phyloP scores from a whole-genome alignment of 257 asterid species.

The Salvia splendens region DNA sequence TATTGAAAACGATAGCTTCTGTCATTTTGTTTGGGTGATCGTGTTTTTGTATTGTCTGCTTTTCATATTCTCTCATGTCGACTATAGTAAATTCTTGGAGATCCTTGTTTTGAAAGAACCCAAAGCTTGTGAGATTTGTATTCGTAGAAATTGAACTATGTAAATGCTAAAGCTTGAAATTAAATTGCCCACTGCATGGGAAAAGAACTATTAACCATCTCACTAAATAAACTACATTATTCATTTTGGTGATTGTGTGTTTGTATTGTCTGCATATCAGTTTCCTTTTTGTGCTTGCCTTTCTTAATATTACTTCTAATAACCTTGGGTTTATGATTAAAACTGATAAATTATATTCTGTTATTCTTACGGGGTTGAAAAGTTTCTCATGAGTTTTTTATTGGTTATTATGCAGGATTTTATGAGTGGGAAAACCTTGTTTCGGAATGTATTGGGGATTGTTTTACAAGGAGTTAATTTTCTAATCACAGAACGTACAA shows the following conservation, averaged over 20 bases:
- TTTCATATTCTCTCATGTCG: not conserved
- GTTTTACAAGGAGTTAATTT: slow-evolving; percentile 78
- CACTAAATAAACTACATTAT: not conserved
- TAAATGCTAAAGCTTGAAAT: not conserved
- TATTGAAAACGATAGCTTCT: not conserved
- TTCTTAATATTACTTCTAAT: not conserved
- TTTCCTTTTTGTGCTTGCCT: not conserved
- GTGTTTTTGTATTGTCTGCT: not conserved
- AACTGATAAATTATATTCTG: not conserved
- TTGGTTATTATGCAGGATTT: slow-evolving; percentile 68
- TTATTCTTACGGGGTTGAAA: slow-evolving; percentile 1
- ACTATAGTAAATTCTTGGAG: not conserved
- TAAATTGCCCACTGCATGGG: not conserved
- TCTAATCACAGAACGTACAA: slow-evolving; percentile 62
- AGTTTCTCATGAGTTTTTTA: slow-evolving; percentile 19
- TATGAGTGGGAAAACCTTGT: slow-evolving; percentile 89
- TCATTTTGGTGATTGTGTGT: too few relatives aligned
- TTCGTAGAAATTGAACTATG: not conserved
- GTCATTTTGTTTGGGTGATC: not conserved
- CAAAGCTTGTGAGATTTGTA: too few relatives aligned
- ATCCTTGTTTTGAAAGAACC: not conserved
- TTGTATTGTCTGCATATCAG: too few relatives aligned
- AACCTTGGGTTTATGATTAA: not conserved
- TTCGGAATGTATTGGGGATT: slow-evolving; percentile 80
- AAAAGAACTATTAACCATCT: not conserved